These are phyloP conservation scores for Pichia sp. DNA, from an alignment of 1,139 yeast species.

Conservation along the genomic window DNA sequence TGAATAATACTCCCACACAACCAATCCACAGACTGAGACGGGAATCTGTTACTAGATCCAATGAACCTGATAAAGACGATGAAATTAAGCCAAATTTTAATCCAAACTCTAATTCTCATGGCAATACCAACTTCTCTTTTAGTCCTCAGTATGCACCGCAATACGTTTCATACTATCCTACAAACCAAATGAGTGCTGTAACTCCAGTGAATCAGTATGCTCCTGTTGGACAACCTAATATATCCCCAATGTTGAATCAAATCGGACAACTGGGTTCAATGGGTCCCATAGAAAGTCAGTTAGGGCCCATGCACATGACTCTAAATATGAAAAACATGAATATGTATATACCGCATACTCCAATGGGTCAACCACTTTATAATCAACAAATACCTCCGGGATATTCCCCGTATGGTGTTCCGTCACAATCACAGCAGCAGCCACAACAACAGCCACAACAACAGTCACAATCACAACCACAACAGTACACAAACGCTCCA, in stretches of 20 bases:
- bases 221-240: background rate
- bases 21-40: background rate
- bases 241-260: background rate
- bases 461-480: conserved; percentile 9
- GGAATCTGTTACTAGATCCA: background rate
- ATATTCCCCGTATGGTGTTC: no score
- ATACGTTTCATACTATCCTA: background rate
- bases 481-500: no score
- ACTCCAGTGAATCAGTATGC: background rate
- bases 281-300: no score
- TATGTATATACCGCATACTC: no score
- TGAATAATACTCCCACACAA: background rate
- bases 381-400: no score
- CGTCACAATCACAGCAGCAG: no score
- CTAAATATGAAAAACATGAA: no score
- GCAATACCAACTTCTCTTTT: no score
- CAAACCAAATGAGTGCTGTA: background rate
- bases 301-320: no score
- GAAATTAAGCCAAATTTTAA: background rate
- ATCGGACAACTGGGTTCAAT: background rate
- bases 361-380: no score
- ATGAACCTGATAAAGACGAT: background rate
- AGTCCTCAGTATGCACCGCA: background rate
- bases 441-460: conserved; percentile 7
- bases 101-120: no score